Conservation (phyloP, 2,329 filamentous ascomycete species). For the Fusarium sp. region DNA sequence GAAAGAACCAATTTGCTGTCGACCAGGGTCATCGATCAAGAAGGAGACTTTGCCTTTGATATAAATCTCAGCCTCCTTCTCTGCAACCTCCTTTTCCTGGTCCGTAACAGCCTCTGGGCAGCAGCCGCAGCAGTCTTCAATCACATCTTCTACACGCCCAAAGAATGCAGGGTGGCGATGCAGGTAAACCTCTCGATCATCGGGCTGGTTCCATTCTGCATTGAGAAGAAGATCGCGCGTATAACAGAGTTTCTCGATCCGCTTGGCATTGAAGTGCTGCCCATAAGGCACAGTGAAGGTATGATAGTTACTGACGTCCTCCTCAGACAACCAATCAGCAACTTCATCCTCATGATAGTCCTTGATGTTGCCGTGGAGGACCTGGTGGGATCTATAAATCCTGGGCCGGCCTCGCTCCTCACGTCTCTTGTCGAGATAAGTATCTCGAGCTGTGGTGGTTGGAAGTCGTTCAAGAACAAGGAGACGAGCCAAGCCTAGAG, state of each 20-base stretch:
- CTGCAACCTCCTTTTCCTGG: conserved; percentile 76
- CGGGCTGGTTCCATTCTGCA: conserved; percentile 84
- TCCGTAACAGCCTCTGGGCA: conserved; percentile 76
- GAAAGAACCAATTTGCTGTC: conserved; percentile 77
- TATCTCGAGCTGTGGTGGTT: conserved; percentile 71
- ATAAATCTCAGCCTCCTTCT: conserved; percentile 79
- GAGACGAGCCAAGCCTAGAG: conserved; percentile 79
- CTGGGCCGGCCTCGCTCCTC: conserved; percentile 75
- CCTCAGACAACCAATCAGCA: conserved; percentile 81
- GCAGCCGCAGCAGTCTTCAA: conserved; percentile 82
- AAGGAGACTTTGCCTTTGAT: conserved; percentile 79
- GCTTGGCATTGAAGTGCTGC: conserved; percentile 67
- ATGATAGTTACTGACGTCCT: conserved; percentile 83
- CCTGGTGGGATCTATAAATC: conserved; percentile 51
- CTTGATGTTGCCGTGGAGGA: conserved; percentile 76
- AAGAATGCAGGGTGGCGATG: conserved; percentile 91
- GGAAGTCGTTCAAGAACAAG: conserved; percentile 84
- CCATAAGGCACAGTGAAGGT: conserved; percentile 79
- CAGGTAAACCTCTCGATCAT: conserved; percentile 78
- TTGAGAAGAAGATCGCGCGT: conserved; percentile 85
- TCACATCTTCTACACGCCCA: conserved; percentile 76
- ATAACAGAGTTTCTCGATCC: conserved; percentile 84
- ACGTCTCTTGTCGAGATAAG: conserved; percentile 76
- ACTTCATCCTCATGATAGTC: conserved; percentile 81
- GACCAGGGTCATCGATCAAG: conserved; percentile 82